Percentiles rank a stretch among this genome's conserved stretches.
phyloP scores from a whole-genome alignment of 1,284 basidiomycete genomes.

The Neonothopanus nambi region DNA sequence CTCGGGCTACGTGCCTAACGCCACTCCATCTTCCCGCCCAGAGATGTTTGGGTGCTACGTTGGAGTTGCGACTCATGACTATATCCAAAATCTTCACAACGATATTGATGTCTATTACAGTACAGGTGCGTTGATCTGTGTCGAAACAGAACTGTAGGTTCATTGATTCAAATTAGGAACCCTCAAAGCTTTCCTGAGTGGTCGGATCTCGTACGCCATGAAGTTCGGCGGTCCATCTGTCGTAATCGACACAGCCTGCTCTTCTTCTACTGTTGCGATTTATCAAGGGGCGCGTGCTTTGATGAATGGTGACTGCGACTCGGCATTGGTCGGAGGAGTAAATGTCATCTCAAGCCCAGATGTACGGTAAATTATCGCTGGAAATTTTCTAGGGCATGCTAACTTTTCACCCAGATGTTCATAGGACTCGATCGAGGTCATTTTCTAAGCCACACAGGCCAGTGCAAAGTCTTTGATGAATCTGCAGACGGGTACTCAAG shows the following conservation, averaged over 20 bases:
- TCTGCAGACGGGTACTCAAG: conserved; percentile 74
- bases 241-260: conserved; percentile 73
- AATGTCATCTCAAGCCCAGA: conserved; percentile 72
- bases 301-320: conserved; percentile 59
- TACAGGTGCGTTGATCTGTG: conserved; percentile 47
- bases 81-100: conserved; percentile 60
- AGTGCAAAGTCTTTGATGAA: conserved; percentile 71
- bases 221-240: conserved; percentile 68
- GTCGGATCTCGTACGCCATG: conserved; percentile 69
- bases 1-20: conserved; percentile 65
- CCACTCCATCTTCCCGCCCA: conserved; percentile 49
- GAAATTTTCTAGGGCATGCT: neutral
- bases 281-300: conserved; percentile 69
- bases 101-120: conserved; percentile 71
- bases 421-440: conserved; percentile 68
- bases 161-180: conserved; percentile 47
- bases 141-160: neutral
- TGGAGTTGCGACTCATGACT: conserved; percentile 69
- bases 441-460: conserved; percentile 65
- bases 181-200: conserved; percentile 65
- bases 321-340: conserved; percentile 73
- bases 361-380: conserved; percentile 38
- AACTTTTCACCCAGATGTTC: conserved; percentile 51
- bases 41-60: conserved; percentile 64
- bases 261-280: conserved; percentile 65